Percentiles rank a stretch among this genome's conserved stretches.
Conservation (phyloP, 140 eudicot species). For the Ambrosia hybrid region DNA sequence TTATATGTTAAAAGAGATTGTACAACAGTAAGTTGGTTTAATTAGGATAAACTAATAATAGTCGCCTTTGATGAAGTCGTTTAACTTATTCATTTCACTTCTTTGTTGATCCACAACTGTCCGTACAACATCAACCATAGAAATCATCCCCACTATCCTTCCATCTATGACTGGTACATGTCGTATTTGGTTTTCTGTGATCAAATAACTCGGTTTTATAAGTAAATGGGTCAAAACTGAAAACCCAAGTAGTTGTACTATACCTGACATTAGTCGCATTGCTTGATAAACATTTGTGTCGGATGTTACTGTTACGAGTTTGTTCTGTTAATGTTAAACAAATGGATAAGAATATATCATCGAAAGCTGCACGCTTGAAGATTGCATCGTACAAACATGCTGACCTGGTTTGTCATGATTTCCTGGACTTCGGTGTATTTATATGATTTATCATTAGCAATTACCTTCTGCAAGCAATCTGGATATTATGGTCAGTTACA, state of each 20-base stretch:
- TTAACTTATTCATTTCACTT: conserved; percentile 66
- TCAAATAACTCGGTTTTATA: neutral
- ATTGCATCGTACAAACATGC: neutral
- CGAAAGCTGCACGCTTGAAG: neutral
- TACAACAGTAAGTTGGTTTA: conserved; percentile 19
- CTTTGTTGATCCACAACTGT: conserved; percentile 88
- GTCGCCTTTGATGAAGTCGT: conserved; percentile 74
- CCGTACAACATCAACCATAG: conserved; percentile 73
- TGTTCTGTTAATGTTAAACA: conserved; percentile 45
- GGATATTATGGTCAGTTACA: conserved; percentile 13
- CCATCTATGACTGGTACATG: conserved; percentile 86
- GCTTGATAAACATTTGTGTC: conserved; percentile 78
- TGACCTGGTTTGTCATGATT: conserved; percentile 89
- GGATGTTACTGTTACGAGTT: conserved; percentile 69
- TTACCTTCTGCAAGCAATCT: conserved; percentile 81
- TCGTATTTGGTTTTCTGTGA: conserved; percentile 77
- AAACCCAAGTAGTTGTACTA: neutral
- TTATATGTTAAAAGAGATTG: neutral
- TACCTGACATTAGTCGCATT: conserved; percentile 94
- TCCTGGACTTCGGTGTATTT: conserved; percentile 79
- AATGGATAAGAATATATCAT: neutral
- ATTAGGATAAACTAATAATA: conserved; percentile 43
- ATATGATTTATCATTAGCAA: conserved; percentile 57
- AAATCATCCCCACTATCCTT: conserved; percentile 83
- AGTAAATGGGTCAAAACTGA: neutral